phyloP scores from a whole-genome alignment of 2,329 filamentous ascomycete species.

The Didymella pinodella region DNA sequence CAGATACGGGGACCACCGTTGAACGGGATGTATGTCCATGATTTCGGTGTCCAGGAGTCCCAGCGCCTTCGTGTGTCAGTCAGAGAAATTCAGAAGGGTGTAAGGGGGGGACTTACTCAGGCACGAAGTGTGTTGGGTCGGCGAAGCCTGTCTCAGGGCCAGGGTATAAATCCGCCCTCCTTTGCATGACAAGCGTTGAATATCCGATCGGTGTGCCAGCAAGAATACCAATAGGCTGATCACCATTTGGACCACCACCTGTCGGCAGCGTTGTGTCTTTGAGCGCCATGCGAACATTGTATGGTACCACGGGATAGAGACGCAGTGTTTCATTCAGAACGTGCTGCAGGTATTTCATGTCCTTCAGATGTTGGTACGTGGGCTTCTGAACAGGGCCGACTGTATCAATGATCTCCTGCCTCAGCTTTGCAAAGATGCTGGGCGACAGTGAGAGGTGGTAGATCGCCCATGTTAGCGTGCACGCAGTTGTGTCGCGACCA shows the following conservation, averaged over 20 bases:
- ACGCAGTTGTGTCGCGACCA: constrained; percentile 86
- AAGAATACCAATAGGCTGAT: constrained; percentile 55
- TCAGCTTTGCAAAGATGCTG: constrained; percentile 70
- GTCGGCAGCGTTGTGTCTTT: constrained; percentile 58
- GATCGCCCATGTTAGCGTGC: constrained; percentile 79
- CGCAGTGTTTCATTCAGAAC: constrained; percentile 52
- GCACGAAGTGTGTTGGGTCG: constrained; percentile 53
- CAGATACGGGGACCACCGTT: constrained; percentile 60
- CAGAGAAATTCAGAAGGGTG: too few species aligned
- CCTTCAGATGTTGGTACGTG: constrained; percentile 83
- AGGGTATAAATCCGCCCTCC: constrained; percentile 59
- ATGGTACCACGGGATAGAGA: constrained; percentile 60
- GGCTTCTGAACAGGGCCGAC: constrained; percentile 68
- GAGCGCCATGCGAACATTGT: constrained; percentile 58
- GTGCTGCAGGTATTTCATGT: constrained; percentile 75
- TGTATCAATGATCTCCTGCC: constrained; percentile 72
- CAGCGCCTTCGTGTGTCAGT: constrained; percentile 43
- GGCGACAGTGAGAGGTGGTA: constrained; percentile 83
- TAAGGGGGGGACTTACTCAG: constrained; percentile 46
- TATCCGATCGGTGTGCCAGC: constrained; percentile 57
- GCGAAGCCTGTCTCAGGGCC: constrained; percentile 49
- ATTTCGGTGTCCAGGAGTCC: constrained; percentile 59
- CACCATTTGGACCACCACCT: constrained; percentile 58
- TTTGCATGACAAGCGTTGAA: constrained; percentile 59
- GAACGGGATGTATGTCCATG: constrained; percentile 60